Conservation (phyloP, 345 rosid genomes). For the Eucalyptus regnans region DNA sequence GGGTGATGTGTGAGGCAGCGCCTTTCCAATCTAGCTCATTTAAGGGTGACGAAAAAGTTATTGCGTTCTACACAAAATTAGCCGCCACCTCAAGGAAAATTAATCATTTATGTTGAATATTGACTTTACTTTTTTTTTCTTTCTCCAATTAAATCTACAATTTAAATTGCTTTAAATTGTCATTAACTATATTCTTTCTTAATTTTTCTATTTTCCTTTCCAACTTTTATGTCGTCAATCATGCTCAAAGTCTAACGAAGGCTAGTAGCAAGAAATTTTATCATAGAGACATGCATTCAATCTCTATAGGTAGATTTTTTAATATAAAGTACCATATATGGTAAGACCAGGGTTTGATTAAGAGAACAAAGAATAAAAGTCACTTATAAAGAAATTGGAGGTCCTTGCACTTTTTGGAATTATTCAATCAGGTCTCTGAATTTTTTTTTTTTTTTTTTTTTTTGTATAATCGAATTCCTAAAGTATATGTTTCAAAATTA, state of each 20-base stretch:
- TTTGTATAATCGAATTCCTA: background rate
- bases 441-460: too few relatives aligned
- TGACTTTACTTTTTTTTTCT: background rate
- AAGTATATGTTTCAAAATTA: background rate
- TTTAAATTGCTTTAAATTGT: background rate
- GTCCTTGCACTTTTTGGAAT: background rate
- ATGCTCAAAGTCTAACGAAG: background rate
- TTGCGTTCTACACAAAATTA: background rate
- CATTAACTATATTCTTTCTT: background rate
- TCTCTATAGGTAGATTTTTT: background rate
- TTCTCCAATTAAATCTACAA: background rate
- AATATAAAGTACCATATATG: background rate
- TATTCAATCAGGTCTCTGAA: background rate
- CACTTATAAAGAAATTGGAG: background rate
- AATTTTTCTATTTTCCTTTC: background rate
- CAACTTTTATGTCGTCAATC: background rate
- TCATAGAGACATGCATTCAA: background rate
- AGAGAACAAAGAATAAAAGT: background rate
- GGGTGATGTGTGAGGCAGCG: too few relatives aligned
- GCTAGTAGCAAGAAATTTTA: background rate
- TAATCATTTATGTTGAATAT: background rate
- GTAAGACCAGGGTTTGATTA: too few relatives aligned
- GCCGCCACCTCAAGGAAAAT: background rate
- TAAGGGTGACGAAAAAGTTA: background rate
- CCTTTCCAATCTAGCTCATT: too few relatives aligned